Evolutionary conservation across 2,329 filamentous ascomycete species (phyloP), one percentile per base, ranked within the genome.

Genomic region (Tolypocladium pustulatum): DNA sequence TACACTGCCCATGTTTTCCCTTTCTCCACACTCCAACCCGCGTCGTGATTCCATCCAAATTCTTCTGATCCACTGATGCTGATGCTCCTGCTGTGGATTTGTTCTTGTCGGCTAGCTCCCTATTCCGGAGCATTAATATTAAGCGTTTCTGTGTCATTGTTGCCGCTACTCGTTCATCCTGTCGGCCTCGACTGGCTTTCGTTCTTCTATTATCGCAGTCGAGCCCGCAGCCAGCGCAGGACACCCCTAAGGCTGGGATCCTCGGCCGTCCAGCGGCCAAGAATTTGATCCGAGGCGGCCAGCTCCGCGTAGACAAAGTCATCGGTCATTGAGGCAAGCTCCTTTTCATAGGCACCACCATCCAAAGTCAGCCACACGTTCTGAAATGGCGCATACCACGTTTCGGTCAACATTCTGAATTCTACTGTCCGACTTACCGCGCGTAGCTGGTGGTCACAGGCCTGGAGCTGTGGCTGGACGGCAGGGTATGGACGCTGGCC

Each of bases 181-280:
- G 17, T 12, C 17, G 32, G 30, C 30, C 30, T 4, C 20, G 2
- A 36, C 20, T 22, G 49, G 30, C 30, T 3, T 8, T 12, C 38
- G 8, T 43, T 25, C 27, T 22, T 34, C 38, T 15, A 7, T 58
- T 32, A 62, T 63, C 61, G 67, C 61, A 61, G 62, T 57, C 69
- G 70, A 63, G 64, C 63, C 62, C 79, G 76, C 57, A 86, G 70
- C 84, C 84, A 87, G 69, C 81, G 78, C 67, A 81, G 77, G 59
- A 86, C 79, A 55, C 77, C 73, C 57, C 80, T 75, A 57, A 85
- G 72, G 63, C 78, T 81, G 2, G 84, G 84, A 66, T 87, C 84
- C 66, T 87, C 84, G 62, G 73, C 76, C 65, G 78, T 84, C 84
- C 84, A 87, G 72, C 83, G 81, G 66, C 81, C 81, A 71, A 81